phyloP scores from a whole-genome alignment of 2,329 filamentous ascomycete genomes.

The Tolypocladium guangdongense region DNA sequence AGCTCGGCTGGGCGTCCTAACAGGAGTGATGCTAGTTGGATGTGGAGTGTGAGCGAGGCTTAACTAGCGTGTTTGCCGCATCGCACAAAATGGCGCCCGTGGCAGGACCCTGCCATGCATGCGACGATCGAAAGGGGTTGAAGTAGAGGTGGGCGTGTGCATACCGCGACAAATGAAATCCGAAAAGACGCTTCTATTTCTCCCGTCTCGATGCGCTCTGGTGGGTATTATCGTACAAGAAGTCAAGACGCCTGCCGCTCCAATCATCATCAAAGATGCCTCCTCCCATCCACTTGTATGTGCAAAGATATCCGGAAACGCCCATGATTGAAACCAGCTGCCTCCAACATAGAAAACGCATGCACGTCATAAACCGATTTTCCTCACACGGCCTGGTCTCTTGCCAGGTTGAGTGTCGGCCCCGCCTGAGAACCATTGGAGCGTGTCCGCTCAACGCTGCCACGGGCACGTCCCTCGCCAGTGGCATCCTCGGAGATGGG shows the following conservation, averaged over 20 bases:
- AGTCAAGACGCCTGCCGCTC: not conserved
- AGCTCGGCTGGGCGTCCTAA: not conserved
- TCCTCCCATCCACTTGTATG: not conserved
- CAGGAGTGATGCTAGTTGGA: not conserved
- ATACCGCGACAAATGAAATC: too few species aligned
- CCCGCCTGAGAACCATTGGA: not conserved
- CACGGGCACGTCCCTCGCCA: conserved; percentile 7
- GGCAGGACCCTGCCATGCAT: too few species aligned
- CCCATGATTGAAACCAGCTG: not conserved
- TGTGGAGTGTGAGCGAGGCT: not conserved
- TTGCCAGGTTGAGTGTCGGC: not conserved
- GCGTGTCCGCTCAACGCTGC: not conserved
- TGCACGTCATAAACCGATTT: not conserved
- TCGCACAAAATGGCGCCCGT: too few species aligned
- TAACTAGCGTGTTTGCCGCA: not conserved
- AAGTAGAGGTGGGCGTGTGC: too few species aligned
- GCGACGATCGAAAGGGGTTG: not conserved
- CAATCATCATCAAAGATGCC: not conserved
- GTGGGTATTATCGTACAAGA: not conserved
- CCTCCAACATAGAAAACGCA: not conserved
- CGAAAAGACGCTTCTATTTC: not conserved
- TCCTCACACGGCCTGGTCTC: not conserved
- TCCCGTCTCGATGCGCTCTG: not conserved
- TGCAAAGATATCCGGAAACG: not conserved
- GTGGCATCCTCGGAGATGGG: conserved; percentile 21